Base-by-base conservation (phyloP, 352 stramenopile species). In the Phytophthora pistaciae region DNA sequence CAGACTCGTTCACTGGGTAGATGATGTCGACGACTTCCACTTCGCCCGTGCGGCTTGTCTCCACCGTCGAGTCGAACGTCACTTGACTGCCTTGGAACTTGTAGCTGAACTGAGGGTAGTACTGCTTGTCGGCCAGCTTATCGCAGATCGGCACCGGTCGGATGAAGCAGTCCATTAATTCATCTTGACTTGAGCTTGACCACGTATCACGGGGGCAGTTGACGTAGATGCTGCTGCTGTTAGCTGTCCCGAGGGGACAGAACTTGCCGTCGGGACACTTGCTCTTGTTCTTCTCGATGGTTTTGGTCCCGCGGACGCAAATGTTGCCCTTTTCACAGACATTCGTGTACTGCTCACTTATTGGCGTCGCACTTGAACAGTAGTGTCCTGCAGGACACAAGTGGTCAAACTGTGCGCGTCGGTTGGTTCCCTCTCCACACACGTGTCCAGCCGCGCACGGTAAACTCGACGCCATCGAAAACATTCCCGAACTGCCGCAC, bases 181-280 rank as follows among this genome's bases (percentile, higher is more conserved):
- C 75, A 27, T 92, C 82, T 13, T 95, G 77, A 1, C 94, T 97
- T 27, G 85, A 72, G 6, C 67, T 72, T 9, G 91, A 96, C 70
- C 92, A 97, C 5, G 96, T 99, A 18, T 93, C 84, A 27, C 84
- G 87, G 2, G 98, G 98, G 56, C 98, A 99, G 40, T 94, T 85
- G 10, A 87, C 92, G 50, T 98, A 95, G 27, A 90, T 85, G 29
- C 84, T 91, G 13, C 86, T 87, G 20, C 80, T 83, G 56, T 91
- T 91, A 14, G 96, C 82, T 5, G 97, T 98, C 20, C 95, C 97
- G 11, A 79, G 33, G 1, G 95, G 89, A 72, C 98, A 99, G 72
- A 96, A 99, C 42, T 95, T 96, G 20, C 94, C 92, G 27, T 98
- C 92, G 0, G 83, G 72, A 61, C 98, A 99, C 70, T 98, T 98